These are phyloP conservation scores for Tylopilus felleus DNA, from an alignment of 768 basidiomycete genomes.

Conservation along the genomic window DNA sequence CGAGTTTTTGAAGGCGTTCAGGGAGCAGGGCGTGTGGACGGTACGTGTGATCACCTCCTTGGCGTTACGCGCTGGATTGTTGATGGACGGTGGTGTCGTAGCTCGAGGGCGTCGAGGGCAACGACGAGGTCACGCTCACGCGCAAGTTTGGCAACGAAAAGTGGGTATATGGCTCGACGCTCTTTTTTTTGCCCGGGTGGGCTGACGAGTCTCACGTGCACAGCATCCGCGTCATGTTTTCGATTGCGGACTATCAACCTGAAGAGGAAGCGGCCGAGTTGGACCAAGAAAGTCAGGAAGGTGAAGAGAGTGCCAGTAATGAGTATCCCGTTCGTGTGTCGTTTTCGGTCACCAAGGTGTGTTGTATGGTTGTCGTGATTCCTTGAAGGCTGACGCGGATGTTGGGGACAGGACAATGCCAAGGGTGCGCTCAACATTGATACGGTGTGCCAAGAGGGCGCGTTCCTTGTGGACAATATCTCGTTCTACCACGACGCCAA, in stretches of 20 bases:
- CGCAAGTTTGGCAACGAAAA: slow-evolving; percentile 88
- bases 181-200: too few relatives aligned
- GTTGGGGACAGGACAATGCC: slow-evolving; percentile 38
- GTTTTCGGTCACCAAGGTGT: slow-evolving; percentile 81
- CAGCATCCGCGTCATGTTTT: slow-evolving; percentile 81
- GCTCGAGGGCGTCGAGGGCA: slow-evolving; percentile 67
- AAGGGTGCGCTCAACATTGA: slow-evolving; percentile 77
- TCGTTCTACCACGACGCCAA: slow-evolving; percentile 76
- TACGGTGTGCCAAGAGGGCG: slow-evolving; percentile 71
- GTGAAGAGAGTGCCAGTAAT: slow-evolving; percentile 29
- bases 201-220: not conserved
- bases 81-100: slow-evolving; percentile 24
- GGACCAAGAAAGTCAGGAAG: slow-evolving; percentile 38
- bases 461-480: slow-evolving; percentile 86
- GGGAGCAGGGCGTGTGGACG: slow-evolving; percentile 72
- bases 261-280: slow-evolving; percentile 39
- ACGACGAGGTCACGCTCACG: slow-evolving; percentile 79
- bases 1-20: slow-evolving; percentile 77
- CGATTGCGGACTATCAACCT: slow-evolving; percentile 79
- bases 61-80: not conserved
- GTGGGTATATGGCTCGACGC: slow-evolving; percentile 45
- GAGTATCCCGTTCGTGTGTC: slow-evolving; percentile 76
- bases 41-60: slow-evolving; percentile 33
- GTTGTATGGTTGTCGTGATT: slow-evolving; percentile 1
- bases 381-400: not conserved